Conservation (phyloP, 164 flowering plant genomes). For the Warburgia ugandensis region DNA sequence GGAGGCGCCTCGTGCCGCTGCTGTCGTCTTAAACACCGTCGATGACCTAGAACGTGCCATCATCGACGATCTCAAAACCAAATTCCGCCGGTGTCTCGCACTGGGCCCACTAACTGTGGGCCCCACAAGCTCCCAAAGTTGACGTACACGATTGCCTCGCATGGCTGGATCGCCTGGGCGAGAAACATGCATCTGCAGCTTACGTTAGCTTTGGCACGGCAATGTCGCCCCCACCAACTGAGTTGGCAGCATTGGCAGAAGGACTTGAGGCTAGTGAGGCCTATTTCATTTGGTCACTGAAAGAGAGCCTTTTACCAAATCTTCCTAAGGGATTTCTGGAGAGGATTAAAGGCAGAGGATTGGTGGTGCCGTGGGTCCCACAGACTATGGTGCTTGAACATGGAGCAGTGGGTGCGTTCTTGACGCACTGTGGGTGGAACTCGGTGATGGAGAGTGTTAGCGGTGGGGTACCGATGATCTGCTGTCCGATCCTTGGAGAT, state of each 20-base stretch:
- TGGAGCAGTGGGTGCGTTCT: constrained; percentile 18
- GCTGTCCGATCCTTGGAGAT: constrained; percentile 27
- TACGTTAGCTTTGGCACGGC: constrained; percentile 56
- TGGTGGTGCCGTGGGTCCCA: constrained; percentile 31
- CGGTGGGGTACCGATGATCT: constrained; percentile 27
- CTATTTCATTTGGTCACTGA: constrained; percentile 22
- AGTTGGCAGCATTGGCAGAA: constrained; percentile 22
- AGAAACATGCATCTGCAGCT: constrained; percentile 29
- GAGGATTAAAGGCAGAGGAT: constrained; percentile 12
- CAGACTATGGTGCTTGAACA: constrained; percentile 20
- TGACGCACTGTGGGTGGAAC: constrained; percentile 33
- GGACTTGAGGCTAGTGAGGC: constrained; percentile 25
- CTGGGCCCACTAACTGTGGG: constrained; percentile 32
- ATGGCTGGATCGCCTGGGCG: constrained; percentile 31
- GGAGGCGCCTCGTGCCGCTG: constrained; percentile 26
- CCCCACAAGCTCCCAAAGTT: constrained; percentile 8
- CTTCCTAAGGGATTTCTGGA: constrained; percentile 20
- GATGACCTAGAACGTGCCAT: constrained; percentile 35
- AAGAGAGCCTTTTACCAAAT: not conserved
- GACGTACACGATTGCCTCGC: constrained; percentile 30
- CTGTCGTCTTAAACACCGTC: constrained; percentile 35
- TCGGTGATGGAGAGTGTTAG: constrained; percentile 25
- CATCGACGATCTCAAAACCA: constrained; percentile 22
- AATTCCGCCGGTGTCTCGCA: constrained; percentile 23
- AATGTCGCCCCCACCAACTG: constrained; percentile 14